Evolutionary conservation across 805 yeast species (phyloP).

Genomic region (Komagataella phaffii): DNA sequence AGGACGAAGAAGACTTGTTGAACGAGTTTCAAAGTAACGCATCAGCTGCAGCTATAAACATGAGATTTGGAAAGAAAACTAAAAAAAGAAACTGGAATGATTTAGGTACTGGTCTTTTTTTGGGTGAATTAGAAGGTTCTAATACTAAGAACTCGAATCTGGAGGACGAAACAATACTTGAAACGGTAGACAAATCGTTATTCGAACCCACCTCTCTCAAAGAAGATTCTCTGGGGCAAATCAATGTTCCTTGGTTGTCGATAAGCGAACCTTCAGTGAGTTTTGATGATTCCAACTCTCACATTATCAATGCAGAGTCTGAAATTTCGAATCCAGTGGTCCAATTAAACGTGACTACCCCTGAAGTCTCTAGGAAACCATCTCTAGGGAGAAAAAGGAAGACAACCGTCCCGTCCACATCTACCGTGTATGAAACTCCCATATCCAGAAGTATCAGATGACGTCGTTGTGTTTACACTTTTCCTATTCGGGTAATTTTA

Average conservation of each 20-base stretch:
- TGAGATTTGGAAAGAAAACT: constrained; percentile 12
- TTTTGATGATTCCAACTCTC: neutral
- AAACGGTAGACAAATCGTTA: constrained; percentile 6
- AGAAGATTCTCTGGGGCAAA: neutral
- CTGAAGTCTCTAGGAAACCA: neutral
- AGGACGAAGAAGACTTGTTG: constrained; percentile 14
- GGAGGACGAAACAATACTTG: constrained; percentile 13
- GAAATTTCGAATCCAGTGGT: neutral
- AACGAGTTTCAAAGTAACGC: constrained; percentile 11
- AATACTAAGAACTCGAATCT: constrained; percentile 5
- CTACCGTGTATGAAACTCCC: neutral
- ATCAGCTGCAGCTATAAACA: constrained; percentile 15
- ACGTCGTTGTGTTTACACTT: constrained; percentile 2
- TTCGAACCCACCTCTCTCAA: neutral
- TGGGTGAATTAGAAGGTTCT: neutral
- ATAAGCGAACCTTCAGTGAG: neutral
- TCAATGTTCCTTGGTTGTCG: neutral
- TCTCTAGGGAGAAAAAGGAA: neutral
- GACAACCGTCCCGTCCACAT: neutral
- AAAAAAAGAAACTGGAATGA: constrained; percentile 18
- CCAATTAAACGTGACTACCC: neutral
- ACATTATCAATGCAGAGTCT: neutral
- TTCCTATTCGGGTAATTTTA: constrained; percentile 2
- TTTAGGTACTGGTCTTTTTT: constrained; percentile 11
- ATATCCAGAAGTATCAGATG: neutral